These are phyloP conservation scores for Sarcodon aspratus DNA, from an alignment of 768 basidiomycete genomes.

Conservation along the genomic window DNA sequence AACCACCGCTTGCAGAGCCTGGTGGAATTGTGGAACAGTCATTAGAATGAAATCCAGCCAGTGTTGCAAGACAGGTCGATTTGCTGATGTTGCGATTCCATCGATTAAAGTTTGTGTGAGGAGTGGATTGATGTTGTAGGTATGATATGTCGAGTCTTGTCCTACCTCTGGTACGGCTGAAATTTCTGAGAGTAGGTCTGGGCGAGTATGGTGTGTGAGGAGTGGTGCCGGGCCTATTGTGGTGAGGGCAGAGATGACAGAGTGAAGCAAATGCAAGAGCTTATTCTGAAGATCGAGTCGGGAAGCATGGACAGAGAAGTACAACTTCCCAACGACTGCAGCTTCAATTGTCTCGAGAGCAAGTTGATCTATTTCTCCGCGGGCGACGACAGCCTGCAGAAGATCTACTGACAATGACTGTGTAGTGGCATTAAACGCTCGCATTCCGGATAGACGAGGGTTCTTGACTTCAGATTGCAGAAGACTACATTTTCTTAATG, in stretches of 20 bases:
- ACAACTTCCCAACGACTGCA: conserved; percentile 65
- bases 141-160: conserved; percentile 15
- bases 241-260: conserved; percentile 60
- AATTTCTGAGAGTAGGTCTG: conserved; percentile 7
- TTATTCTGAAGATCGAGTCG: conserved; percentile 87
- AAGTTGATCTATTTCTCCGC: conserved; percentile 64
- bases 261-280: conserved; percentile 83
- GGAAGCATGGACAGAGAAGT: conserved; percentile 52
- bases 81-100: conserved; percentile 57
- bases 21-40: conserved; percentile 80
- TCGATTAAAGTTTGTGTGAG: conserved; percentile 72
- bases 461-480: conserved; percentile 66
- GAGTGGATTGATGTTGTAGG: conserved; percentile 55
- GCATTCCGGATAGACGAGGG: conserved; percentile 38
- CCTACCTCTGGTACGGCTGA: conserved; percentile 16
- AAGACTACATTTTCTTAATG: conserved; percentile 32
- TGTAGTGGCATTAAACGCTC: conserved; percentile 45
- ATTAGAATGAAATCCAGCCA: conserved; percentile 96
- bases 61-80: conserved; percentile 79
- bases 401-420: conserved; percentile 75
- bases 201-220: conserved; percentile 1
- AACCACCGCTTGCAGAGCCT: conserved; percentile 52
- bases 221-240: conserved; percentile 17
- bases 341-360: conserved; percentile 58
- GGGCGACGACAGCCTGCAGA: conserved; percentile 69